Percentiles rank a stretch among this genome's conserved stretches.
These are phyloP conservation scores for Cylindrotheca fusiformis DNA, from an alignment of 108 stramenopile genomes.

Conservation along the genomic window DNA sequence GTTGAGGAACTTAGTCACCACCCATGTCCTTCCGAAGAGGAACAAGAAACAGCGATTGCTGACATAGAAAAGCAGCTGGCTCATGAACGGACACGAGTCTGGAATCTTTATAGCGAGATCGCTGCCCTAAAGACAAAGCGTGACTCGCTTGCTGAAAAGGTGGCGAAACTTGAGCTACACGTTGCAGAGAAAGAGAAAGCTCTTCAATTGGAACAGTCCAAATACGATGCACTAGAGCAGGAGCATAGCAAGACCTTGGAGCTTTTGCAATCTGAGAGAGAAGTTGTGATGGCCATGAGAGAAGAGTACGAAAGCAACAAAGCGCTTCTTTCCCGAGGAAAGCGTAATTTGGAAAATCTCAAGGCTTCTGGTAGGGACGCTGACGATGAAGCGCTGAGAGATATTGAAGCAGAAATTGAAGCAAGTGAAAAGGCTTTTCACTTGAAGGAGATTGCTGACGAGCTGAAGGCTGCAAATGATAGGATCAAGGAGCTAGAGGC, in stretches of 20 bases:
- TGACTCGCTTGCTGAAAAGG: constrained; percentile 12
- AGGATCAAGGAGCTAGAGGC: constrained; percentile 11
- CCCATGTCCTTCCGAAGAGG: constrained; percentile 2
- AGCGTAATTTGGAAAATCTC: background rate
- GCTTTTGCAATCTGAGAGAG: constrained; percentile 8
- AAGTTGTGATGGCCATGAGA: background rate
- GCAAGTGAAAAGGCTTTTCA: background rate
- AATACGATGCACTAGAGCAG: constrained; percentile 17
- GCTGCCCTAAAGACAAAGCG: constrained; percentile 1
- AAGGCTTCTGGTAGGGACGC: background rate
- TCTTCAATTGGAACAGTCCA: constrained; percentile 16
- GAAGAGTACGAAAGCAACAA: background rate
- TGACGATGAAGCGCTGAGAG: background rate
- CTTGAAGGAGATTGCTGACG: background rate
- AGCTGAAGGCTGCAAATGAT: background rate
- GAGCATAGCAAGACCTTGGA: constrained; percentile 19
- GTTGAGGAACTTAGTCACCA: too few species aligned
- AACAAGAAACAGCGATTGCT: constrained; percentile 7
- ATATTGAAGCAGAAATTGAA: background rate
- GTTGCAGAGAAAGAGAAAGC: constrained; percentile 11
- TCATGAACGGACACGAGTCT: constrained; percentile 19
- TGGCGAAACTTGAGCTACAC: constrained; percentile 7
- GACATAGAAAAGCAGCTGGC: constrained; percentile 18
- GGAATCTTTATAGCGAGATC: constrained; percentile 19
- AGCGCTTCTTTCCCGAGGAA: background rate